Evolutionary conservation across 139 green algal species (phyloP), one percentile per base, ranked within the genome.

Genomic region (Nannochloris sp.): DNA sequence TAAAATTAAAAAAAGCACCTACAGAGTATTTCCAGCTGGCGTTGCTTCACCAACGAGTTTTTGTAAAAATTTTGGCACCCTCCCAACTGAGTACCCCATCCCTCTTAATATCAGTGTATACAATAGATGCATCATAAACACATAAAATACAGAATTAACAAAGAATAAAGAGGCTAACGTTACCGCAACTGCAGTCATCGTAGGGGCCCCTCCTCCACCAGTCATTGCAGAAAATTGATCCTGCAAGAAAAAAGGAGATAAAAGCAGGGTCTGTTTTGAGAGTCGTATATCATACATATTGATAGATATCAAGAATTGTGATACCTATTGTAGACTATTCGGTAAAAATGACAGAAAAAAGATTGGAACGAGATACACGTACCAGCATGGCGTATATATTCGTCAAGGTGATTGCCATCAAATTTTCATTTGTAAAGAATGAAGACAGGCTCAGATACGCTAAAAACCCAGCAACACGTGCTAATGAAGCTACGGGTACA

Each of bases 311-410:
- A 14, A 24, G 8, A 12, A 34, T 51, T 19, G 19, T 51, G 42
- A 51, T 19, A 51, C 19, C 42, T 51, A 19, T 51, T 51, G 19
- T 27, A 51, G 19, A 19, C 19, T 51, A 27, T 19, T 51, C 19
- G 19, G 42, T 27, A 51, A 19, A 51, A 51, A 51, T 27, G 19
- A 51, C 12, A 9, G 9, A 25, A 7, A 65, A 35, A 56, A 65
- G 10, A 38, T 25, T 59, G 9, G 12, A 59, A 23, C 12, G 9
- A 9, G 12, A 27, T 12, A 12, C 15, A 34, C 73, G 60, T 60
- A 91, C 85, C 66, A 95, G 76, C 65, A 90, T 64, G 34, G 76
- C 65, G 67, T 89, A 81, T 2, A 88, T 71, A 57, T 90, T 92
- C 34, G 46, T 73, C 15, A 92, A 57, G 62, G 91, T 62, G 9